A percentile compares a stretch with the other conserved stretches of the same genome.
Conservation (phyloP, 768 basidiomycete genomes). For the Suillus weaverae region DNA sequence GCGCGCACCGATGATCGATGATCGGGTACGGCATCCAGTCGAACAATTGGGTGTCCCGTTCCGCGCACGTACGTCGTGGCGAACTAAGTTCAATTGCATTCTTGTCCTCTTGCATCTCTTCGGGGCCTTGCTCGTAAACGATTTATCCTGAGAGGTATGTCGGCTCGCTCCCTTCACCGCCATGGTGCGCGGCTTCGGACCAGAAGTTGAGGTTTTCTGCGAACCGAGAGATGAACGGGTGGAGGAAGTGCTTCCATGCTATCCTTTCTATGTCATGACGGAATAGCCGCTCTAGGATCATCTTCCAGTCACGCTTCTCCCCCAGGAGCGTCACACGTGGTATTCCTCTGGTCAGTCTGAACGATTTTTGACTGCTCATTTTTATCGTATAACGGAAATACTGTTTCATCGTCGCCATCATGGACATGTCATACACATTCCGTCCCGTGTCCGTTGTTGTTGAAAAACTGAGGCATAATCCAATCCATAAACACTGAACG, state of each 20-base stretch:
- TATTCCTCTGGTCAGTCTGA: constrained; percentile 38
- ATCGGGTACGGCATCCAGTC: constrained; percentile 32
- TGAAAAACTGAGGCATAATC: constrained; percentile 42
- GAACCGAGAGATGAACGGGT: constrained; percentile 39
- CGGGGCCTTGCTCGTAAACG: constrained; percentile 30
- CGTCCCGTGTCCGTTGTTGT: constrained; percentile 44
- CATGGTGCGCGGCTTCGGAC: constrained; percentile 32
- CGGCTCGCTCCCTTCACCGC: constrained; percentile 21
- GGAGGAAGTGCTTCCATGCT: constrained; percentile 41
- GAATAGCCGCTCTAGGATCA: constrained; percentile 39
- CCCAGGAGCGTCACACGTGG: constrained; percentile 47
- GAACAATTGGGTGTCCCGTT: constrained; percentile 21
- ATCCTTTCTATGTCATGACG: constrained; percentile 37
- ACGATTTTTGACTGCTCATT: background rate
- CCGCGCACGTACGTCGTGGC: constrained; percentile 26
- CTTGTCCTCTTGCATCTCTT: constrained; percentile 27
- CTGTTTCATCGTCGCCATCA: constrained; percentile 45
- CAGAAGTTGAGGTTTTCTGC: constrained; percentile 37
- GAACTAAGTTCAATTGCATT: constrained; percentile 28
- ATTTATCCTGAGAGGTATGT: constrained; percentile 40
- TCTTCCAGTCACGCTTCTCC: constrained; percentile 38
- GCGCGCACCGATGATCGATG: constrained; percentile 26
- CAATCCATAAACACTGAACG: constrained; percentile 35
- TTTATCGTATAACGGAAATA: constrained; percentile 36
- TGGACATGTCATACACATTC: constrained; percentile 37